Conservation (phyloP, 305 asterid species). For the Ajuga reptans region DNA sequence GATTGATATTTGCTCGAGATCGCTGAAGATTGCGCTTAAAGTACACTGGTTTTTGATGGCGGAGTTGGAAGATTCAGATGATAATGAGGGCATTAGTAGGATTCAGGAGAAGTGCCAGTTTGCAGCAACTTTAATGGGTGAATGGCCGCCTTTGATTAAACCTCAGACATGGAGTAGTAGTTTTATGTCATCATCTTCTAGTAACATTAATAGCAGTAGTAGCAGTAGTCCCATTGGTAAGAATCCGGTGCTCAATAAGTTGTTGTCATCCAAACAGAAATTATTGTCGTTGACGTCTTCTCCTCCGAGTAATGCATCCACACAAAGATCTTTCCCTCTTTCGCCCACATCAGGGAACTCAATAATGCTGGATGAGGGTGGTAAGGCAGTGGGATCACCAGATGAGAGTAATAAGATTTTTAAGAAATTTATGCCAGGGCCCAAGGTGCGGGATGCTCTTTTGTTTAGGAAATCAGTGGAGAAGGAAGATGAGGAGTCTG, state of each 20-base stretch:
- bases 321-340: slow-evolving; percentile 41
- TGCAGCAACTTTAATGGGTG: slow-evolving; percentile 89
- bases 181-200: slow-evolving; percentile 35
- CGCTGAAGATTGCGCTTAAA: slow-evolving; percentile 68
- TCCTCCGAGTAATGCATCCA: slow-evolving; percentile 42
- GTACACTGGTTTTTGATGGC: slow-evolving; percentile 93
- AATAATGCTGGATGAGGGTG: slow-evolving; percentile 41
- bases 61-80: slow-evolving; percentile 83
- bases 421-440: slow-evolving; percentile 70
- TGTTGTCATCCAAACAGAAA: slow-evolving; percentile 77
- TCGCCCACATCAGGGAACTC: slow-evolving; percentile 50
- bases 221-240: slow-evolving; percentile 48
- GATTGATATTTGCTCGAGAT: slow-evolving; percentile 67
- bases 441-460: slow-evolving; percentile 66
- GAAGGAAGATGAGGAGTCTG: slow-evolving; percentile 62
- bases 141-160: slow-evolving; percentile 72
- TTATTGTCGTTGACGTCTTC: slow-evolving; percentile 63
- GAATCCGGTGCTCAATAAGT: slow-evolving; percentile 62
- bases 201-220: slow-evolving; percentile 23
- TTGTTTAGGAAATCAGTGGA: slow-evolving; percentile 70
- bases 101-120: slow-evolving; percentile 91
- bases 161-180: slow-evolving; percentile 38
- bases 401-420: slow-evolving; percentile 69
- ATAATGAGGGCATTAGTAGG: slow-evolving; percentile 81
- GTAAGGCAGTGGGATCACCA: slow-evolving; percentile 38